phyloP scores from a whole-genome alignment of 176 grass and related monocot genomes.

The Eragrostis curvula region DNA sequence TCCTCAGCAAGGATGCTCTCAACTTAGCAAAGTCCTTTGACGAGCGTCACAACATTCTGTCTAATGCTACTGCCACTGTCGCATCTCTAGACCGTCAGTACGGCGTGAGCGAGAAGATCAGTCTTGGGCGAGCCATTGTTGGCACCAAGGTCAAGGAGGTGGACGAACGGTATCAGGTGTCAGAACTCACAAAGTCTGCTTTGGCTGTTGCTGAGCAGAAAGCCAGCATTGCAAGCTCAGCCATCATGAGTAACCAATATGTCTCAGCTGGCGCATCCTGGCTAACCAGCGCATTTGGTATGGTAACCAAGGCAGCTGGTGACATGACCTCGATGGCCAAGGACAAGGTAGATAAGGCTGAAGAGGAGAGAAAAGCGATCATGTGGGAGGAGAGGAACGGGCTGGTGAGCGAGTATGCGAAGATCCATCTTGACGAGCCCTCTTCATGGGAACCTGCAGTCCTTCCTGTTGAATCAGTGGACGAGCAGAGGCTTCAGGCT shows the following conservation, averaged over 20 bases:
- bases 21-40: conserved; percentile 78
- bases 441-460: conserved; percentile 66
- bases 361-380: conserved; percentile 82
- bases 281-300: conserved; percentile 72
- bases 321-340: conserved; percentile 82
- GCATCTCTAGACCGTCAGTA: conserved; percentile 81
- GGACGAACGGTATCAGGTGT: conserved; percentile 80
- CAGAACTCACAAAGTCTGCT: conserved; percentile 76
- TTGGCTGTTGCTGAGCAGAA: conserved; percentile 84
- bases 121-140: conserved; percentile 68
- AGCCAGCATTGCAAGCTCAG: conserved; percentile 67
- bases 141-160: conserved; percentile 85
- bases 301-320: conserved; percentile 77
- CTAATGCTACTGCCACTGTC: conserved; percentile 73
- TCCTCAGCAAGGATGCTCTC: conserved; percentile 90
- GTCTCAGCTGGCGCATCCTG: conserved; percentile 90
- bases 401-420: conserved; percentile 74
- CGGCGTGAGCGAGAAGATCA: conserved; percentile 83
- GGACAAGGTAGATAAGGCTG: conserved; percentile 84
- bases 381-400: conserved; percentile 83
- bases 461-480: conserved; percentile 75
- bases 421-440: conserved; percentile 83
- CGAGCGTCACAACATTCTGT: conserved; percentile 78
- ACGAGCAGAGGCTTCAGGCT: conserved; percentile 73
- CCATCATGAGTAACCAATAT: conserved; percentile 81